Base-by-base conservation (phyloP, 192 early-diverging fungal genomes). In the Coemansia sp. region DNA sequence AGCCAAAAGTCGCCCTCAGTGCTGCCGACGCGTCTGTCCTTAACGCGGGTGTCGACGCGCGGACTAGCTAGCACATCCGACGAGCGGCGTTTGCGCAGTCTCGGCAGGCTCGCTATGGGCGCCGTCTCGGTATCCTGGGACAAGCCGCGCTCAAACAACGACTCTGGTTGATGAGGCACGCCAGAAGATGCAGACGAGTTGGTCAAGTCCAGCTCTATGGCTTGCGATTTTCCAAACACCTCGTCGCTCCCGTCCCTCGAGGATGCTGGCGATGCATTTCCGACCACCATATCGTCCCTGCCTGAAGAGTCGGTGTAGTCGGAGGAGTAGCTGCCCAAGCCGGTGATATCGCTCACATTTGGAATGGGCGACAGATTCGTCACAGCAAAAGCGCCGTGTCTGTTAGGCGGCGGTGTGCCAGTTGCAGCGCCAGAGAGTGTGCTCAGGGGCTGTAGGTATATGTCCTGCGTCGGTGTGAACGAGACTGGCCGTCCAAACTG, bases 251-350 rank as follows among this genome's bases (percentile, higher is more conserved):
- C 58, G 44, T 53, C 23, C n/a, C 43, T 62, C 9, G 60, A 45
- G 21, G 60, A 62, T 2, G 43, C n/a, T 6, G 60, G 60, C n/a
- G 60, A 16, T 26, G 38, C 60, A 8, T 41, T 41, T 14, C 45
- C 43, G 34, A 63, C 26, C 45, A 20, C 24, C 62, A 49, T 49
- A 26, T 16, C 39, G 14, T 41, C 38, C n/a, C 45, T 45, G 36
- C 33, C 60, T 18, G 66, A 62, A 10, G 55, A 57, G 39, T 77
- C 69, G 8, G 78, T 75, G 64, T 72, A 75, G 9, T 48, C 66
- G 38, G 78, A 73, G 69, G 78, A 81, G 60, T 81, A 75, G 33
- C 66, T 62, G 21, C 64, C 78, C 39, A 72, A 62, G 64, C 64
- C 52, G 5, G 34, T 66, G n/a, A 34, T 59, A 52, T 62, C 63